Evolutionary conservation across 2,329 filamentous ascomycete species (phyloP).

Genomic region (Penicillium psychrosexuale): DNA sequence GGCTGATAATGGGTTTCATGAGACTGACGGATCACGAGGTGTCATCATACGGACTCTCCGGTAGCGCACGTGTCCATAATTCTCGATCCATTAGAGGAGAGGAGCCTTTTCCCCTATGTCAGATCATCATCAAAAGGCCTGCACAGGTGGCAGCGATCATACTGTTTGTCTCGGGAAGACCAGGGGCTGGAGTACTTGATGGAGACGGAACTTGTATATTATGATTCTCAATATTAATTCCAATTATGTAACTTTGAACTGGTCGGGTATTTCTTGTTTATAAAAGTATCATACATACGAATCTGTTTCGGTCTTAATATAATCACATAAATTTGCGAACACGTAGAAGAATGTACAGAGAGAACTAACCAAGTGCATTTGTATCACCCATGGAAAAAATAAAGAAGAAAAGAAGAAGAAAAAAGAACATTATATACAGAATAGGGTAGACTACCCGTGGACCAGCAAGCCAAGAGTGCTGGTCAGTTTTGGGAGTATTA

Average conservation of each 20-base stretch:
- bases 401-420: neutral
- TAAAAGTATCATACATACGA: neutral
- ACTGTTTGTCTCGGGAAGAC: no score
- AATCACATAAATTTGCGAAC: neutral
- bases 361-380: constrained; percentile 15
- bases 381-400: neutral
- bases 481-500: constrained; percentile 14
- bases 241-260: neutral
- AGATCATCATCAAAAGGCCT: neutral
- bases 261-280: neutral
- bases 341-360: neutral
- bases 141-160: neutral
- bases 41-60: constrained; percentile 16
- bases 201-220: neutral
- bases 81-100: neutral
- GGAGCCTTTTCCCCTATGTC: neutral
- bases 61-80: neutral
- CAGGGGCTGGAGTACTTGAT: neutral
- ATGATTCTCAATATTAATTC: neutral
- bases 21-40: constrained; percentile 19
- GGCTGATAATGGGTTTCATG: constrained; percentile 20
- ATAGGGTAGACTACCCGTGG: constrained; percentile 3
- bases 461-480: neutral
- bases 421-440: constrained; percentile 19
- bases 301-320: neutral